Base-by-base conservation (phyloP, 352 stramenopile species). In the Phytophthora tubulina region DNA sequence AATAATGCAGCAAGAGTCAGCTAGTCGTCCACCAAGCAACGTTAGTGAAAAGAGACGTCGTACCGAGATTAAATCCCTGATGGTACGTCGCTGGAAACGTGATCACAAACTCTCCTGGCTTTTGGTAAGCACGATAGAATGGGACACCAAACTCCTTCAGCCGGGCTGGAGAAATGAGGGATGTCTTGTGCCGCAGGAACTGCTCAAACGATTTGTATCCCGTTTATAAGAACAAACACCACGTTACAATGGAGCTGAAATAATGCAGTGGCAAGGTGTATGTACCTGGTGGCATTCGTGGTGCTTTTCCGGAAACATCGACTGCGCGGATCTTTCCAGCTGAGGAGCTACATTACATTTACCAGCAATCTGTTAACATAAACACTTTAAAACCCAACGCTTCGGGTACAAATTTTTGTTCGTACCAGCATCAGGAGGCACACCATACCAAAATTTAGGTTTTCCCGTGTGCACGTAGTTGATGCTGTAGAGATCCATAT, bases 171-270 rank as follows among this genome's bases (percentile, higher is more conserved):
- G 92, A 97, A 45, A 98, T 90, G 48, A 98, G 75, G 8, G 86
- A 97, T 17, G 93, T 98, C 67, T 98, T 98, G 82, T 98, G 95
- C 0, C 95, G 91, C 67, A 98, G 79, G 75, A 98, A 98, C 82
- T 98, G 46, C 5, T 39, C 14, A 27, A 27, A 39, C 44, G 30
- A n/a, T 8, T 48, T 49, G 38, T 44, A 41, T 14, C n/a, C 46
- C n/a, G 11, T 45, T 44, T 41, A 14, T 30, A n/a, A 36, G 39
- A 60, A 30, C 21, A 44, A 53, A 27, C 13, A 60, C 27, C 35
- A 45, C 4, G 3, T 21, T 44, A 39, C 30, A 17, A 41, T 33
- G 5, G 49, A 42, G 17, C 21, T 9, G 13, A 58, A n/a, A 42
- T 33, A 42, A 27, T 42, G 50, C 35, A 59, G n/a, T 14, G 27